Percentiles rank a stretch among this genome's conserved stretches.
Evolutionary conservation across 1,139 yeast genomes (phyloP).

Genomic region (Geotrichum phurueaensis): DNA sequence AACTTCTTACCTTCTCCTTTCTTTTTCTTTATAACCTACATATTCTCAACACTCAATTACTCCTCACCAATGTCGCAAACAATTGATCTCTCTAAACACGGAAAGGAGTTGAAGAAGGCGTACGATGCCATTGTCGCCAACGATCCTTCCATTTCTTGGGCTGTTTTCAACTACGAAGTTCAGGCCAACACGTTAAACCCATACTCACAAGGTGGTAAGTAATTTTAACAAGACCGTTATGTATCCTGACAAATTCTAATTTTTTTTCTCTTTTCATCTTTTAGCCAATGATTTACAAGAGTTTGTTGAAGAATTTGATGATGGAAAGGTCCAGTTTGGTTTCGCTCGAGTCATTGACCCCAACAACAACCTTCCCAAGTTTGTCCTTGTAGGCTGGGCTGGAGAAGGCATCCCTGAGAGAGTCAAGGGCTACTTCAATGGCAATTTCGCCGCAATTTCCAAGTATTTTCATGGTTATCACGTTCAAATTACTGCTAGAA

Average conservation of each 20-base stretch:
- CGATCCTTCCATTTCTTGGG: constrained; percentile 40
- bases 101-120: constrained; percentile 36
- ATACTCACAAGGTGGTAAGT: constrained; percentile 32
- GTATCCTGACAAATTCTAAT: neutral
- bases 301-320: constrained; percentile 75
- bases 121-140: constrained; percentile 40
- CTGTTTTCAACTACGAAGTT: constrained; percentile 40
- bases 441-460: constrained; percentile 40
- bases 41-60: neutral
- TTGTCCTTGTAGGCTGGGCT: constrained; percentile 81
- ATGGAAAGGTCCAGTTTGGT: constrained; percentile 87
- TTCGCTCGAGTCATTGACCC: constrained; percentile 82
- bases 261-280: neutral
- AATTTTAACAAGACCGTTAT: neutral
- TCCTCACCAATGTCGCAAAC: constrained; percentile 29
- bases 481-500: constrained; percentile 95
- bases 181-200: constrained; percentile 34
- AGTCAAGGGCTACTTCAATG: constrained; percentile 40
- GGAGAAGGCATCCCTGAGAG: constrained; percentile 46
- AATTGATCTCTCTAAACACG: constrained; percentile 36
- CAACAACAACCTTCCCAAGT: constrained; percentile 80
- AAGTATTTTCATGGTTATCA: constrained; percentile 63
- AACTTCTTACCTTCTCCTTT: neutral
- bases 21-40: neutral
- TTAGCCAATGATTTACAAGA: constrained; percentile 59